Evolutionary conservation across 2,329 filamentous ascomycete species (phyloP).

Genomic region (Exophiala oligosperma): DNA sequence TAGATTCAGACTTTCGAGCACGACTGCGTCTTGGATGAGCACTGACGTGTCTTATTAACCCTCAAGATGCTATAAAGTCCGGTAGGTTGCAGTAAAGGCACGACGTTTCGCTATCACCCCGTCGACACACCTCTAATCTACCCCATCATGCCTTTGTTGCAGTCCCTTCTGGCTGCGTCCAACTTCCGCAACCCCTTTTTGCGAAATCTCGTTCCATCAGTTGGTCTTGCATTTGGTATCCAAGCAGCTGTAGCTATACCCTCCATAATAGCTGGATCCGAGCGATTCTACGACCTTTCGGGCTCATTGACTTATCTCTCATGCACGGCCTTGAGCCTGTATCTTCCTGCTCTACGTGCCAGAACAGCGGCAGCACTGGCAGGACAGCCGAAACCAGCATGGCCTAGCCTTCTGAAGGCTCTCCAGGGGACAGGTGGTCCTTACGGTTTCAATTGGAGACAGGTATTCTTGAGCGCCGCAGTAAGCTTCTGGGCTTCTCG

Average conservation of each 20-base stretch:
- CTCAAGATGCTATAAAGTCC: neutral
- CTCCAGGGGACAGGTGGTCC: conserved; percentile 45
- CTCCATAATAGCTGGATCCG: conserved; percentile 60
- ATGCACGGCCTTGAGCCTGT: conserved; percentile 62
- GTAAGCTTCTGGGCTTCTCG: conserved; percentile 64
- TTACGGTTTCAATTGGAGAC: conserved; percentile 61
- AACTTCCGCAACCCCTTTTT: conserved; percentile 64
- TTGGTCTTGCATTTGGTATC: conserved; percentile 63
- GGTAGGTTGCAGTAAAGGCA: neutral
- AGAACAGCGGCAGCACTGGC: conserved; percentile 48
- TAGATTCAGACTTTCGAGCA: neutral
- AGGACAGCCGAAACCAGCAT: conserved; percentile 42
- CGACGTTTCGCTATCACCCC: neutral
- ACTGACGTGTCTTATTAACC: neutral
- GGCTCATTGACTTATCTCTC: conserved; percentile 67
- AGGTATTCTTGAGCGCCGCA: conserved; percentile 54
- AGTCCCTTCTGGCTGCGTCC: conserved; percentile 58
- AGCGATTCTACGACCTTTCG: conserved; percentile 68
- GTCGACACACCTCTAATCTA: conserved; percentile 29
- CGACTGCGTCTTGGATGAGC: neutral
- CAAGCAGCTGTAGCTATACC: conserved; percentile 64
- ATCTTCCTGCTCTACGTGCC: conserved; percentile 60
- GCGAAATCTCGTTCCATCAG: conserved; percentile 61
- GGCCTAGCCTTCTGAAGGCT: conserved; percentile 49
- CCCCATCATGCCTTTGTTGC: conserved; percentile 34